Base-by-base conservation (phyloP, 768 basidiomycete species). In the Rhodotorula kratochvilovae region DNA sequence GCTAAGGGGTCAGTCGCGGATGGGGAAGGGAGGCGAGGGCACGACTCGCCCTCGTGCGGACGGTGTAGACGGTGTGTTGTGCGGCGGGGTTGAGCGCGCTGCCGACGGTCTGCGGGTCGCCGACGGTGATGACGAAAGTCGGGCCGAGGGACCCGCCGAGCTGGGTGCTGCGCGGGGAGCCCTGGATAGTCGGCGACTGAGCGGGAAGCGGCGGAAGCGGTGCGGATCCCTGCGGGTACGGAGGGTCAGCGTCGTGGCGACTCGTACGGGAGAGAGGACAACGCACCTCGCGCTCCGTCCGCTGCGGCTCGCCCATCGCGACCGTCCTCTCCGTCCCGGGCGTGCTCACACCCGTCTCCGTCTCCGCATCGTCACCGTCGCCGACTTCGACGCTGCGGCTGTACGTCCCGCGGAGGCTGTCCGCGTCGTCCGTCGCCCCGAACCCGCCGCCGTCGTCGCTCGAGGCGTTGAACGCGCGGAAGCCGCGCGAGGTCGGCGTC, bases 41-140 rank as follows among this genome's bases (percentile, higher is more conserved):
- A 63, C 17, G 5, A 57, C 57, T 39, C 79, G 91, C 91, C 74
- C 86, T 84, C 23, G 94, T 96, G 70, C 91, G 89, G 3, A 99
- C 92, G 3, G 96, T 99, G 80, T 98, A 99, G 83, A 98, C 92
- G 19, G 90, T 96, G 79, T 92, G 96, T 25, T 81, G 80, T 10
- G 81, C 68, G 2, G 73, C 71, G 19, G 88, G 87, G 67, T 91
- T 88, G 59, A 97, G 91, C 2, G 93, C 91, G 77, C 94, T 92
- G n/a, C 96, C 96, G 55, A 97, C 90, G 76, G 90, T 91, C 75
- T 97, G 93, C 11, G 96, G 96, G 80, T 99, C 96, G 63, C 92
- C 90, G n/a, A 99, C 92, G 0, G 89, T 86, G 73, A 99, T 91
- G 15, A 85, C 80, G 79, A 96, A 97, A 1, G 71, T 62, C 10